phyloP scores from a whole-genome alignment of 2,329 filamentous ascomycete genomes.

The Ceratocystis harringtonii region DNA sequence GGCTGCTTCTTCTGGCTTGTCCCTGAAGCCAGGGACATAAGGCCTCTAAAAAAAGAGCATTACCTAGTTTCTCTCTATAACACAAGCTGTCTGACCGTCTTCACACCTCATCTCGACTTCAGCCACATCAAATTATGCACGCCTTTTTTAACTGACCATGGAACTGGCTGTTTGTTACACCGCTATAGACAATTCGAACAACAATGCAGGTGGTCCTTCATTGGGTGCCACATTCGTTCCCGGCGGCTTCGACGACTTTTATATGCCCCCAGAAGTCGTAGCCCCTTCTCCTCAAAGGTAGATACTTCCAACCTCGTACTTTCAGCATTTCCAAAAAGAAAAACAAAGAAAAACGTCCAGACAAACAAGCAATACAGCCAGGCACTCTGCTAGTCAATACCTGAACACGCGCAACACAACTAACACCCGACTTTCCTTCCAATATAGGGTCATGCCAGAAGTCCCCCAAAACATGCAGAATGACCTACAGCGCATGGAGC shows the following conservation, averaged over 20 bases:
- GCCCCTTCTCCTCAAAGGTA: conserved; percentile 44
- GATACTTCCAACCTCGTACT: conserved; percentile 21
- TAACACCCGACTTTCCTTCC: conserved; percentile 13
- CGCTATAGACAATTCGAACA: conserved; percentile 8
- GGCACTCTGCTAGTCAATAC: not conserved
- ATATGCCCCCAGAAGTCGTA: conserved; percentile 42
- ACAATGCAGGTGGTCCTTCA: conserved; percentile 15
- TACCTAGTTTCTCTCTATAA: not conserved
- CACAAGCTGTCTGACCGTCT: not conserved
- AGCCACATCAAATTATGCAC: too few relatives aligned
- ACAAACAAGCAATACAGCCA: not conserved
- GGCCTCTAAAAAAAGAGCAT: not conserved
- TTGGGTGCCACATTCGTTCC: conserved; percentile 44
- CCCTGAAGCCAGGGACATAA: conserved; percentile 7
- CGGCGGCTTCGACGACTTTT: conserved; percentile 43
- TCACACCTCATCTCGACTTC: too few relatives aligned
- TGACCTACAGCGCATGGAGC: conserved; percentile 79
- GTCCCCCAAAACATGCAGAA: conserved; percentile 95
- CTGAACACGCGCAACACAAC: not conserved
- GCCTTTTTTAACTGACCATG: conserved; percentile 8
- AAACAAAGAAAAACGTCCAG: not conserved
- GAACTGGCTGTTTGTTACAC: conserved; percentile 1
- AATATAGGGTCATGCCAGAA: conserved; percentile 71
- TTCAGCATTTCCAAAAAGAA: not conserved
- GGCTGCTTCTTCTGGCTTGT: not conserved